These are phyloP conservation scores for Rhynchospora tenuis DNA, from an alignment of 176 grass and related monocot genomes.

Conservation along the genomic window DNA sequence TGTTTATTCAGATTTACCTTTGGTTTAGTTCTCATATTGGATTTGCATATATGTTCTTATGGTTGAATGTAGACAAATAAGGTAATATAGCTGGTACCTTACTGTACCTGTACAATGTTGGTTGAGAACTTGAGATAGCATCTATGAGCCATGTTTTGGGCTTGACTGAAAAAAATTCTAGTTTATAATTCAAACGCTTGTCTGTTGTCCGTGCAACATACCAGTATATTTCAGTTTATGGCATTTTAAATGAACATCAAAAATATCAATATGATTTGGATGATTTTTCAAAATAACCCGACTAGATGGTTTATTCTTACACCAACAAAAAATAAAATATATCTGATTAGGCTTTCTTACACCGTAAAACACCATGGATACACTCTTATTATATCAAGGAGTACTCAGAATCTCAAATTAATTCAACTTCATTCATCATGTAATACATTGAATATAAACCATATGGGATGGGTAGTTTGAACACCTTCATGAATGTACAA, in stretches of 20 bases:
- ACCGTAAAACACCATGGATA: neutral
- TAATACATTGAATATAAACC: neutral
- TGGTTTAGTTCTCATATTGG: too few species aligned
- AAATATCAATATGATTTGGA: neutral
- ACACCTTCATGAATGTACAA: neutral
- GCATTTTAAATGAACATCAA: neutral
- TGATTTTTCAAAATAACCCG: neutral
- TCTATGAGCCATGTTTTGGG: too few species aligned
- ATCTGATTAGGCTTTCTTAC: neutral
- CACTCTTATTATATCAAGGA: neutral
- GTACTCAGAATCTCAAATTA: neutral
- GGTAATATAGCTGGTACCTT: too few species aligned
- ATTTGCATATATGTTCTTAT: too few species aligned
- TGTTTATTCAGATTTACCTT: too few species aligned
- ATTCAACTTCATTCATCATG: neutral
- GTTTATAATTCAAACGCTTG: neutral
- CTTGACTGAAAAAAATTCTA: too few species aligned
- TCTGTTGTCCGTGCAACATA: neutral
- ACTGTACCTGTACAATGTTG: too few species aligned
- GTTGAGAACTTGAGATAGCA: too few species aligned
- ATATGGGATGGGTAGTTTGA: too few species aligned
- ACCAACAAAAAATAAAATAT: neutral
- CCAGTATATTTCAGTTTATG: neutral
- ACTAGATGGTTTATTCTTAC: neutral
- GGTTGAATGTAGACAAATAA: too few species aligned